Evolutionary conservation across 2,329 filamentous ascomycete genomes (phyloP).

Genomic region (Furcasterigmium sp.): DNA sequence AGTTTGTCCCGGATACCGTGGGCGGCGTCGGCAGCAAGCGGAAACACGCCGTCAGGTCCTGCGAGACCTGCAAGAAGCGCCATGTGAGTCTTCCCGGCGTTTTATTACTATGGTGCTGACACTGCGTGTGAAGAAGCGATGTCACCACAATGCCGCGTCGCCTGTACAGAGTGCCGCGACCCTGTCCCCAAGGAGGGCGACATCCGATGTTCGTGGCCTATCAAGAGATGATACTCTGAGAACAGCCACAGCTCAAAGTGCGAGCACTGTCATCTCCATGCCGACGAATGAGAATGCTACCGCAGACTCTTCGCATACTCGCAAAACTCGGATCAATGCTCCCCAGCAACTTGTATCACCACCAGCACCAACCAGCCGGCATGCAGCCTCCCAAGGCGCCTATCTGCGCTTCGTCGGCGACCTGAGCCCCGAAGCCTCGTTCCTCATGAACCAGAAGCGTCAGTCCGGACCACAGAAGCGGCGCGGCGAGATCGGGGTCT

Average conservation of each 20-base stretch:
- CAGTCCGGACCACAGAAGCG: slow-evolving; percentile 1
- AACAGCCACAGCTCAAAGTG: too few species aligned
- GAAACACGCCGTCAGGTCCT: slow-evolving; percentile 9
- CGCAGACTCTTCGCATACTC: too few species aligned
- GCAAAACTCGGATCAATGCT: too few species aligned
- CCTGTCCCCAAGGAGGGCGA: too few species aligned
- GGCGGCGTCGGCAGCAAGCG: slow-evolving; percentile 15
- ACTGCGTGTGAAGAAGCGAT: not conserved
- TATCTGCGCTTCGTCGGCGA: slow-evolving; percentile 20
- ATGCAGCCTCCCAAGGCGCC: not conserved
- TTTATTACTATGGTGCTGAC: not conserved
- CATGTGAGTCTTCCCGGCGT: slow-evolving; percentile 6
- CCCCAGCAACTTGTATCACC: not conserved
- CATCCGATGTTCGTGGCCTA: too few species aligned
- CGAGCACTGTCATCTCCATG: not conserved
- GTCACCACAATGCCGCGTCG: not conserved
- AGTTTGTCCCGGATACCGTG: slow-evolving; percentile 22
- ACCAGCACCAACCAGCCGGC: not conserved
- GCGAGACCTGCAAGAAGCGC: slow-evolving; percentile 11
- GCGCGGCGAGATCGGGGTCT: slow-evolving; percentile 12
- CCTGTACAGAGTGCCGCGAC: not conserved
- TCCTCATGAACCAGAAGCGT: slow-evolving; percentile 11
- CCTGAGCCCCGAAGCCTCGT: slow-evolving; percentile 17
- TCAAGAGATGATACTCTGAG: too few species aligned
- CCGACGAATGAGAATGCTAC: too few species aligned